Evolutionary conservation across 805 yeast genomes (phyloP).

Genomic region (Starmerella kuoi): DNA sequence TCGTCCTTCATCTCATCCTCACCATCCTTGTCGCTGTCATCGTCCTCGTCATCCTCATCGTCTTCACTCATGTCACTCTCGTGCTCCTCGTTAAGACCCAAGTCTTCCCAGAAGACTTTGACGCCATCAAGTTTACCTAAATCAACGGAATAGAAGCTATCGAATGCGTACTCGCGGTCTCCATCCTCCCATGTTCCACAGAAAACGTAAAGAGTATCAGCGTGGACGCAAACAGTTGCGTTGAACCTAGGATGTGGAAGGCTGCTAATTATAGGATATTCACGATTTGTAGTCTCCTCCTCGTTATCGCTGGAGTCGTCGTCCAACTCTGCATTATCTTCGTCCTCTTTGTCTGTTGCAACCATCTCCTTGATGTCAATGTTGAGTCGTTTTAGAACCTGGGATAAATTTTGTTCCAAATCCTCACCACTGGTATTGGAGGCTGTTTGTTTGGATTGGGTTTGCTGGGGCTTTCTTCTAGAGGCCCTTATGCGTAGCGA

Average conservation of each 20-base stretch:
- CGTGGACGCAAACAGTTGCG: conserved; percentile 71
- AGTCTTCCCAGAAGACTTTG: conserved; percentile 80
- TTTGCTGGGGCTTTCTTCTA: conserved; percentile 34
- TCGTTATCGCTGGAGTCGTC: conserved; percentile 33
- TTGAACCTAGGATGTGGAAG: conserved; percentile 86
- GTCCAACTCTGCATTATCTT: conserved; percentile 22
- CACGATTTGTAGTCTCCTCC: conserved; percentile 30
- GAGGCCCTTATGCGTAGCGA: conserved; percentile 53
- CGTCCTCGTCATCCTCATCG: conserved; percentile 61
- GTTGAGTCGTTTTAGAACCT: conserved; percentile 27
- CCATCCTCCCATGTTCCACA: conserved; percentile 89
- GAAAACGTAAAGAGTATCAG: conserved; percentile 68
- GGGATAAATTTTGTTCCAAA: conserved; percentile 65
- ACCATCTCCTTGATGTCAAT: conserved; percentile 23
- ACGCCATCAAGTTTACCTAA: conserved; percentile 79
- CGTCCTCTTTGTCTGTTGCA: conserved; percentile 30
- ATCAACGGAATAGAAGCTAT: conserved; percentile 77
- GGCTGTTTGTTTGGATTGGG: conserved; percentile 30
- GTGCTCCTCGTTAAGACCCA: conserved; percentile 33
- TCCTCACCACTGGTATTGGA: conserved; percentile 48
- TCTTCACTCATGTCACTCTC: conserved; percentile 36
- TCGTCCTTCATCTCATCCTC: conserved; percentile 37
- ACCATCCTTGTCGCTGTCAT: conserved; percentile 40
- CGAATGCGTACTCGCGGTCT: conserved; percentile 73
- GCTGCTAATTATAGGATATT: conserved; percentile 45